These are phyloP conservation scores for Apostasia ramifera DNA, from an alignment of 106 monocot species.

Conservation along the genomic window DNA sequence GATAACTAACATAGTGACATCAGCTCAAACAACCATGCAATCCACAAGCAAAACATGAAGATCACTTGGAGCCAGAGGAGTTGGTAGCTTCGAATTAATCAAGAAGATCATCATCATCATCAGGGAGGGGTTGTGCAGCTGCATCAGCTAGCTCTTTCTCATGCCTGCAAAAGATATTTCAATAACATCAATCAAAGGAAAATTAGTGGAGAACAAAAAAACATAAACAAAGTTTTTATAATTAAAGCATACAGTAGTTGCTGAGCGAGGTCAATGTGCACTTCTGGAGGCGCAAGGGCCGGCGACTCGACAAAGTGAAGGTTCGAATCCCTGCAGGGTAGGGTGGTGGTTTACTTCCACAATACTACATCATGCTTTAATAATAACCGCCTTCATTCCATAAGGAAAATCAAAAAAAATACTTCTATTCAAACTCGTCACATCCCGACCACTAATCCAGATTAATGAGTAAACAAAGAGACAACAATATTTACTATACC, in stretches of 20 bases:
- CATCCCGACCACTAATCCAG: no score
- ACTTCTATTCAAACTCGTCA: background rate
- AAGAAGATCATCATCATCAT: conserved; percentile 51
- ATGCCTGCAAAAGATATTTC: conserved; percentile 16
- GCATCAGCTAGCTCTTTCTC: conserved; percentile 44
- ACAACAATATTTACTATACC: no score
- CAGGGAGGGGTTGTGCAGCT: conserved; percentile 52
- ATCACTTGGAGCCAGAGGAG: no score
- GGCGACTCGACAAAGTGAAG: conserved; percentile 71
- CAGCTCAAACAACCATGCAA: no score
- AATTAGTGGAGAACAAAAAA: background rate
- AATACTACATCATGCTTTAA: no score
- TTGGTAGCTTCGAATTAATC: conserved; percentile 12
- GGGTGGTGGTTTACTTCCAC: no score
- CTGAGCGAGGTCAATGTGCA: conserved; percentile 47
- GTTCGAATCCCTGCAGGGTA: conserved; percentile 42
- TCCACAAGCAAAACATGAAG: no score
- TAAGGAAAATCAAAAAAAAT: background rate
- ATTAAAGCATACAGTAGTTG: conserved; percentile 46
- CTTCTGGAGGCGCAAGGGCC: conserved; percentile 72
- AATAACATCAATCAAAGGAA: background rate
- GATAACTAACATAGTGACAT: no score
- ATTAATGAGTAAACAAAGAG: no score
- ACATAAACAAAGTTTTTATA: background rate
- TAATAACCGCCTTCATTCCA: no score